Evolutionary conservation across 345 rosid species (phyloP), one percentile per base, ranked within the genome.

Genomic region (Melaleuca quinquenervia): DNA sequence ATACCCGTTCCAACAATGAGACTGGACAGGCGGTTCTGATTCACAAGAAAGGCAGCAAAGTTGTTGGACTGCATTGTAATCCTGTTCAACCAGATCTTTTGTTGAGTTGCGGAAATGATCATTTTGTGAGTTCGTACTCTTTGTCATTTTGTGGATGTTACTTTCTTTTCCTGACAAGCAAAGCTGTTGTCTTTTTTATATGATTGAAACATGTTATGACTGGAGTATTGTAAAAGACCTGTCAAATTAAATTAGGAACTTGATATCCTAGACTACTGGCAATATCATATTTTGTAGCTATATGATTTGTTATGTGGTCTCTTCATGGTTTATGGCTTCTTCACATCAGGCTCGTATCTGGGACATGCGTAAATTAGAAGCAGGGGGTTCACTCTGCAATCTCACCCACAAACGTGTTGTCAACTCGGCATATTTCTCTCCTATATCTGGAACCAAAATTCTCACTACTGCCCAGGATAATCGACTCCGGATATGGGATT

Each of bases 371-470:
- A 92, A 87, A 89, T 90, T 96, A 80, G 89, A 92, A 88, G 91
- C 93, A 84, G 92, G 93, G 84, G 93, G 88, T 82, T 89, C 98
- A 51, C 94, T 97, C 50, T 82, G 78, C 85, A 89, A 92, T 74
- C 98, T 96, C 83, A 85, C 90, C 36, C 99, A 97, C 92, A 95
- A 86, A 82, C 93, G 99, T 54, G 98, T 97, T 85, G 99, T 97
- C 83, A 97, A 96, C 90, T 96, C 98, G 84, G 99, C 99, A 20
- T 97, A 95, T 87, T 97, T 97, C 93, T 97, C 98, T 84, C 99
- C 98, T 70, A 83, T 90, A 22, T 92, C 98, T 12, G 99, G 99
- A 51, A 92, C 90, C 64, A 97, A 97, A 88, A 95, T 97, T 83
- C 96, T 96, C 41, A 94, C 98, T 13, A 97, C 99, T 29, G 93